These are phyloP conservation scores for Tripterygium wilfordii DNA, from an alignment of 177 flowering plant species.

Conservation along the genomic window DNA sequence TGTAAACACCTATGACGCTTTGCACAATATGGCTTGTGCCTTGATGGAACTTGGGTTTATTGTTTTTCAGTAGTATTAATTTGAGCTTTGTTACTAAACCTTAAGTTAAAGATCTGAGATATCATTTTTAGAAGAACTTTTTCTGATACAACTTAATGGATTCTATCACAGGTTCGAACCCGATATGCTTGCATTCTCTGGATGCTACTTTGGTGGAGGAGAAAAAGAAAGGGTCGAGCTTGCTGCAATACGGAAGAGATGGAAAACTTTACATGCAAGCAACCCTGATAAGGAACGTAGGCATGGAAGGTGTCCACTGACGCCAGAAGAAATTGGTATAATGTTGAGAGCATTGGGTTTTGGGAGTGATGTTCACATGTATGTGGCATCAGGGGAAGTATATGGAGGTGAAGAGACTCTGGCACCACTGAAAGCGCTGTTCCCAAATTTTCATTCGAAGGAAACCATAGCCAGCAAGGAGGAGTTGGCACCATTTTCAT, in stretches of 20 bases:
- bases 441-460: constrained; percentile 45
- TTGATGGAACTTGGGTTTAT: too few relatives aligned
- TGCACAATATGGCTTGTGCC: too few relatives aligned
- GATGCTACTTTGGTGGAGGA: constrained; percentile 95
- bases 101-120: too few relatives aligned
- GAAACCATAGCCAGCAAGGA: constrained; percentile 33
- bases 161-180: constrained; percentile 72
- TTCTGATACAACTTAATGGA: constrained; percentile 3
- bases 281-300: constrained; percentile 86
- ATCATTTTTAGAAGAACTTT: too few relatives aligned
- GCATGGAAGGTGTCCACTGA: constrained; percentile 52
- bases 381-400: constrained; percentile 55
- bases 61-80: too few relatives aligned
- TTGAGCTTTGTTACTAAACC: too few relatives aligned
- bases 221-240: constrained; percentile 72
- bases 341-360: constrained; percentile 50
- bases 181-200: constrained; percentile 97
- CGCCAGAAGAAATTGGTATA: constrained; percentile 52
- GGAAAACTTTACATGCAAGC: constrained; percentile 83
- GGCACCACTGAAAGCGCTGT: constrained; percentile 49
- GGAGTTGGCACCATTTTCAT: constrained; percentile 36
- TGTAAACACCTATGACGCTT: too few relatives aligned
- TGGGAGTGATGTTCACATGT: constrained; percentile 39
- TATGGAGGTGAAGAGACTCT: constrained; percentile 45
- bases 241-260: constrained; percentile 75